phyloP scores from a whole-genome alignment of 2,329 filamentous ascomycete species.

The Botrytis aclada region DNA sequence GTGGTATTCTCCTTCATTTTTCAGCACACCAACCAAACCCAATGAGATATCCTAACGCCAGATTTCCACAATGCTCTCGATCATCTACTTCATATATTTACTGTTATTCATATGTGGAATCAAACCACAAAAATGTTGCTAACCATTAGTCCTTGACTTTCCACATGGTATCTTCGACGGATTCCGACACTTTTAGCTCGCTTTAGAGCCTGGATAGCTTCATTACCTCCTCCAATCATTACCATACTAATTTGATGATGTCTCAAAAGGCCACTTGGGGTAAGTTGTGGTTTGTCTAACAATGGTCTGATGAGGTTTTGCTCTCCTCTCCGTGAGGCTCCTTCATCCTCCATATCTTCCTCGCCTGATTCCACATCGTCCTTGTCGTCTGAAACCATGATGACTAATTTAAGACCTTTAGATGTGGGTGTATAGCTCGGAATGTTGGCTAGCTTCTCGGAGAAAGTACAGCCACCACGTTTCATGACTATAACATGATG shows the following conservation, averaged over 20 bases:
- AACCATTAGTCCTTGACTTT: slow-evolving; percentile 76
- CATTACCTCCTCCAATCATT: slow-evolving; percentile 71
- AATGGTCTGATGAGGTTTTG: slow-evolving; percentile 55
- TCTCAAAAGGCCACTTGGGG: slow-evolving; percentile 37
- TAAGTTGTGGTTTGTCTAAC: slow-evolving; percentile 67
- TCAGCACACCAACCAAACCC: background rate
- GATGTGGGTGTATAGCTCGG: slow-evolving; percentile 66
- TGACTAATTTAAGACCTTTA: slow-evolving; percentile 70
- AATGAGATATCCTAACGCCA: background rate
- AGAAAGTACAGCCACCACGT: slow-evolving; percentile 82
- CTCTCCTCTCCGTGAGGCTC: slow-evolving; percentile 39
- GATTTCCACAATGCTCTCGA: background rate
- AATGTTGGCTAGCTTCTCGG: slow-evolving; percentile 79
- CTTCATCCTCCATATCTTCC: slow-evolving; percentile 35
- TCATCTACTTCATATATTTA: background rate
- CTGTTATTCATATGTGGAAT: background rate
- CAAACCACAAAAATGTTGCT: slow-evolving; percentile 67
- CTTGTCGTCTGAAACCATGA: slow-evolving; percentile 64
- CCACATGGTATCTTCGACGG: slow-evolving; percentile 73
- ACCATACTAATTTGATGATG: slow-evolving; percentile 73
- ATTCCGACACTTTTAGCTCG: slow-evolving; percentile 68
- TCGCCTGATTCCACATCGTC: slow-evolving; percentile 23
- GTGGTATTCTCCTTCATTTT: background rate
- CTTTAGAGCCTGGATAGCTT: slow-evolving; percentile 61
- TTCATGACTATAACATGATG: slow-evolving; percentile 79